Evolutionary conservation across 345 rosid genomes (phyloP), one percentile per base, ranked within the genome.

Genomic region (Pistacia integerrima): DNA sequence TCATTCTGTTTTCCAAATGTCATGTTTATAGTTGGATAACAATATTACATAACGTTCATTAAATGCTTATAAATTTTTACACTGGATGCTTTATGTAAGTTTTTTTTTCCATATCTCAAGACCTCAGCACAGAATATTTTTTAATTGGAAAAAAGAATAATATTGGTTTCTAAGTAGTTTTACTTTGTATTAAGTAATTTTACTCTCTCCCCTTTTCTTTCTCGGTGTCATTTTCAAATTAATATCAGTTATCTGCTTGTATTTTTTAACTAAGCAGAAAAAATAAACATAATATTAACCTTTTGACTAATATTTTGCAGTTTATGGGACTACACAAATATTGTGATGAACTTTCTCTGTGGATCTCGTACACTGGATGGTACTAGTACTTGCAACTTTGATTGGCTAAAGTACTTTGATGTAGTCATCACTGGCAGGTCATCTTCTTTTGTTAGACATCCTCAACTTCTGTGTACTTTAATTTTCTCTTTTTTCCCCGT

Each of bases 351-450:
- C 70, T 96, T 93, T 74, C 97, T 96, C 68, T 93, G 98, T 79
- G 89, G 87, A 73, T 77, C 85, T 2, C 85, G 78, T 55, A 80
- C 86, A 0, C 36, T 72, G 20, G 78, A 84, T 73, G 90, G 91
- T 70, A 76, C 73, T 28, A 72, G 46, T 51, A 66, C 85, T 75
- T 69, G 86, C 91, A 90, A 88, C 73, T 91, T 90, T 76, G 94
- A 92, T 67, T 96, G 99, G 99, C 99, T 93, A 56, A 87, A 85
- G 78, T 90, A 90, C 82, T 96, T 96, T 82, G 97, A 92, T 79
- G 90, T 93, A 55, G 94, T 96, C 70, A 92, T 96, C 84, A 93
- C 99, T 61, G 99, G 98, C 89, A 93, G 99, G 99, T 92, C 10
- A 63, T 59, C 35, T 61, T 74, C 75, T 79, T 59, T 74, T 61